Evolutionary conservation across 2,329 filamentous ascomycete species (phyloP), one percentile per base, ranked within the genome.

Genomic region (Gyromitra esculenta): DNA sequence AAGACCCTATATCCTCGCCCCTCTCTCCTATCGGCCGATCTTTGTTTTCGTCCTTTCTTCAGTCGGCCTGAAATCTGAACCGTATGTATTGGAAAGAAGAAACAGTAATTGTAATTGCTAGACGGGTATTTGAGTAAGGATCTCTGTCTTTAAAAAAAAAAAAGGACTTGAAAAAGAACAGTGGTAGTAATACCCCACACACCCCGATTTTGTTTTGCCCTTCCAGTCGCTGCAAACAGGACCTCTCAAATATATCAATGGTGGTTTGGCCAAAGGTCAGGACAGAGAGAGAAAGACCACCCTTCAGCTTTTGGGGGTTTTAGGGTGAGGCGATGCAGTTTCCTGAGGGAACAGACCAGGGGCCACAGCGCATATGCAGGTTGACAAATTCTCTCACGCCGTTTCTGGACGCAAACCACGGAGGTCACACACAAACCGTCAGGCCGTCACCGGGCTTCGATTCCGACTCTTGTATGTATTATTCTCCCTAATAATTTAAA

Each of bases 381-480:
- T 75, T 75, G 72, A 75, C 72, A 75, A 75, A 75, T 75, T 57
- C 63, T 45, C 70, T 57, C 43, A 64, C 54, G 56, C 71, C 63
- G 57, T 56, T 70, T 70, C 15, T 21, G 63, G 41, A 60, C 31
- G 68, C 45, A 50, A 66, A 66, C 50, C 63, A 54, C 45, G 65
- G 52, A 59, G 37, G 39, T 52, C 48, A 21, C 35, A 67, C 50
- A 67, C 11, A 41, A 67, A 67, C 37, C n/a, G 35, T 43, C 50
- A 54, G 18, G 48, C 45, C 25, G 52, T 41, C 63, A 25, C 43
- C 41, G n/a, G 5, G 18, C 25, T 37, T 52, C 57, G 15, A 18
- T 15, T 64, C 6, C n/a, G 60, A 45, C 15, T 21, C 18, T n/a
- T 64, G 39, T 7, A 43, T 37, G 45, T 64, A 48, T 18, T 9